These are phyloP conservation scores for Acanthamoeba sp. DNA, from an alignment of 208 protist species.

Conservation along the genomic window DNA sequence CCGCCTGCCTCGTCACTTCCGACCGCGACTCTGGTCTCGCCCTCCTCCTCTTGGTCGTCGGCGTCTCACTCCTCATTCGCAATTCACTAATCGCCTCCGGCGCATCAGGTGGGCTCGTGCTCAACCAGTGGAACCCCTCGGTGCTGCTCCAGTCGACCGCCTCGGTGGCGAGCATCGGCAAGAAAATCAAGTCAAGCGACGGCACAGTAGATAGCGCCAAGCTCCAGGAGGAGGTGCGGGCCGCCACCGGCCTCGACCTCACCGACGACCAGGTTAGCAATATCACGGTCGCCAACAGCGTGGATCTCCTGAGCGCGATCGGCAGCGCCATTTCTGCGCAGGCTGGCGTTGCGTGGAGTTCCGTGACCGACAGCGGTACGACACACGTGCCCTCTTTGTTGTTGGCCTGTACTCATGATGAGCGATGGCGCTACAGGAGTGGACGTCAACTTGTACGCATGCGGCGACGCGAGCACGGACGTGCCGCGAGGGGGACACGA, in stretches of 20 bases:
- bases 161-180: neutral
- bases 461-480: constrained; percentile 27
- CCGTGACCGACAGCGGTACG: neutral
- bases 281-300: neutral
- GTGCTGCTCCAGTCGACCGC: neutral
- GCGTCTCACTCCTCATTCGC: neutral
- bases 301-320: neutral
- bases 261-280: neutral
- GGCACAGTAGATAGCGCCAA: neutral
- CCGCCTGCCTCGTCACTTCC: constrained; percentile 20
- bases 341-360: neutral
- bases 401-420: neutral
- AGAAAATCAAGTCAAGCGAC: neutral
- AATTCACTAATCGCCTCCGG: neutral
- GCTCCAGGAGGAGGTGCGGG: neutral
- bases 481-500: constrained; percentile 41
- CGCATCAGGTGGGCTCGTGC: neutral
- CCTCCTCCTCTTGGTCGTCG: neutral
- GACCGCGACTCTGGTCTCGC: constrained; percentile 44
- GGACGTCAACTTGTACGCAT: constrained; percentile 33
- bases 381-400: neutral
- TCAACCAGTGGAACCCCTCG: neutral
- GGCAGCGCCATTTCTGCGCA: neutral
- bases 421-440: neutral
- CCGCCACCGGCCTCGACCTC: neutral